A percentile compares a stretch with the other conserved stretches of the same genome.
phyloP scores from a whole-genome alignment of 768 basidiomycete species.

The Pleurotus giganteus region DNA sequence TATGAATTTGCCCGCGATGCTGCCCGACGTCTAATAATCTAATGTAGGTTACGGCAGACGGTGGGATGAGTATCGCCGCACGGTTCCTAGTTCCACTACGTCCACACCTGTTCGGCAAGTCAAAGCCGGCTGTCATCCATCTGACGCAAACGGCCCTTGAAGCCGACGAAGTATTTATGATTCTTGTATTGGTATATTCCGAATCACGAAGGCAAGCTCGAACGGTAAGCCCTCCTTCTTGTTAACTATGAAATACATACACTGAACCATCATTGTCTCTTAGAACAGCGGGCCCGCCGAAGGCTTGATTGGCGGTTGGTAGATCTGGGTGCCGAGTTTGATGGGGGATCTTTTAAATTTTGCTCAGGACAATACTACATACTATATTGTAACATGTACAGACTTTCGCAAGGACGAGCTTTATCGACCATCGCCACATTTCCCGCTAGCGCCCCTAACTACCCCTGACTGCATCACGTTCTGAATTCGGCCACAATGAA shows the following conservation, averaged over 20 bases:
- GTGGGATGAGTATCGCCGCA: constrained; percentile 30
- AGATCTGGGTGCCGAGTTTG: no score
- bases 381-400: no score
- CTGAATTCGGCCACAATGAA: no score
- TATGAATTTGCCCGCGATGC: constrained; percentile 5
- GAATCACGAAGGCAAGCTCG: constrained; percentile 34
- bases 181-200: constrained; percentile 33
- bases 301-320: not conserved
- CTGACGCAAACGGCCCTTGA: constrained; percentile 38
- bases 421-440: no score
- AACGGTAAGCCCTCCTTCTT: constrained; percentile 21
- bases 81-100: constrained; percentile 43
- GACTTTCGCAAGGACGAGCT: no score
- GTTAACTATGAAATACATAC: not conserved
- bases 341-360: no score
- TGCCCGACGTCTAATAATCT: constrained; percentile 1
- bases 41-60: constrained; percentile 13
- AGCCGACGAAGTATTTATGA: constrained; percentile 37
- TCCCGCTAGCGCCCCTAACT: no score
- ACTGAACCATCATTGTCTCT: not conserved
- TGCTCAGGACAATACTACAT: no score
- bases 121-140: constrained; percentile 36
- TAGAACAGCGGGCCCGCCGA: not conserved
- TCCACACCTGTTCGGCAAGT: constrained; percentile 47
- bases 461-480: no score